Evolutionary conservation across 805 yeast species (phyloP).

Genomic region (Sugiyamaella valdiviana): DNA sequence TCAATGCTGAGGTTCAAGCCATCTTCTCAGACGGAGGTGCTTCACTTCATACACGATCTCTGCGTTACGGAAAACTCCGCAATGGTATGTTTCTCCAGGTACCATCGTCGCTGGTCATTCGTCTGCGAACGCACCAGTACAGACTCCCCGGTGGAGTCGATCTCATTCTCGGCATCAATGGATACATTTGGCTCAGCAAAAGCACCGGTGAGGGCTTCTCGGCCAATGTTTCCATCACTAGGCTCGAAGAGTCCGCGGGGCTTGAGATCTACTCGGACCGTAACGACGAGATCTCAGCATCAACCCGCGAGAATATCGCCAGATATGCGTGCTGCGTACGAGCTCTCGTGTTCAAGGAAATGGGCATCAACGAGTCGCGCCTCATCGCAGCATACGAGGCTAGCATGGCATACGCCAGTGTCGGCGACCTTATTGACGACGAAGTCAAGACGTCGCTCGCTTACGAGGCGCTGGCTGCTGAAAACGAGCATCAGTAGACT

Average conservation of each 20-base stretch:
- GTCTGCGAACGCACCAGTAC: conserved; percentile 83
- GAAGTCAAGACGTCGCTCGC: conserved; percentile 72
- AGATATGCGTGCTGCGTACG: conserved; percentile 79
- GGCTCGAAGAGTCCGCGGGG: conserved; percentile 78
- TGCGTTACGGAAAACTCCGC: conserved; percentile 90
- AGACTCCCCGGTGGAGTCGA: conserved; percentile 92
- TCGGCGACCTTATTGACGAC: conserved; percentile 65
- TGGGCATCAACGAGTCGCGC: conserved; percentile 80
- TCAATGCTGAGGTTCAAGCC: conserved; percentile 94
- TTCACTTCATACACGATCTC: conserved; percentile 87
- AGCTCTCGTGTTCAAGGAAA: conserved; percentile 75
- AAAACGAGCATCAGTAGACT: conserved; percentile 25
- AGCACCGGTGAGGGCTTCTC: conserved; percentile 36
- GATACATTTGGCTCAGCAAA: conserved; percentile 86
- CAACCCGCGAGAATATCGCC: conserved; percentile 65
- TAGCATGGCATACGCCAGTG: conserved; percentile 65
- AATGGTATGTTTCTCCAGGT: conserved; percentile 80
- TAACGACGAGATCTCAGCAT: conserved; percentile 63
- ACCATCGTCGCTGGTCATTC: conserved; percentile 74
- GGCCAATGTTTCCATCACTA: conserved; percentile 54
- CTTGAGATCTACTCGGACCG: conserved; percentile 92
- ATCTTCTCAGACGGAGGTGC: conserved; percentile 87
- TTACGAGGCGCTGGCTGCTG: conserved; percentile 60
- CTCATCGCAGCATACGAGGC: conserved; percentile 82
- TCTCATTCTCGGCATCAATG: conserved; percentile 87